A percentile compares a stretch with the other conserved stretches of the same genome.
phyloP scores from a whole-genome alignment of 495 filamentous ascomycete species.

The Penicillium nucicola region DNA sequence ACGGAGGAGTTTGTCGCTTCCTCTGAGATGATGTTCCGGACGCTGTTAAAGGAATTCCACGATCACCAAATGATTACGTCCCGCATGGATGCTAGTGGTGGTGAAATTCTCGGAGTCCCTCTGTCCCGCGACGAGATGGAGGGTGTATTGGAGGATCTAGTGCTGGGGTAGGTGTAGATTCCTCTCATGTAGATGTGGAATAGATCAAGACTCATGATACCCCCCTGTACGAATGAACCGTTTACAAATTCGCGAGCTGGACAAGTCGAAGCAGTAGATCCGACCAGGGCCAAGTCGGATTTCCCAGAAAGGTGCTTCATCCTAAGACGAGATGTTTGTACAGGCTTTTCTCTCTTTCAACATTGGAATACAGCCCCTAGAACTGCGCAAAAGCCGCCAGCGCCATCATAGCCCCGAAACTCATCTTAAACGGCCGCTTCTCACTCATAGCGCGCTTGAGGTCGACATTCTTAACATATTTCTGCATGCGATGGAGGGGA shows the following conservation, averaged over 20 bases:
- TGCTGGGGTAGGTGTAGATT: slow-evolving; percentile 32
- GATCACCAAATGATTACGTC: slow-evolving; percentile 96
- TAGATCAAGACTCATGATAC: slow-evolving; percentile 31
- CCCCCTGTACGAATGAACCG: slow-evolving; percentile 26
- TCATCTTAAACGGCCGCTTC: slow-evolving; percentile 73
- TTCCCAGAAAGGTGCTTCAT: neutral
- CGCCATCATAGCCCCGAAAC: slow-evolving; percentile 73
- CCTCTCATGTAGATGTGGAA: slow-evolving; percentile 2
- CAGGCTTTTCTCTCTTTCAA: slow-evolving; percentile 2
- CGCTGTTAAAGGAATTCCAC: slow-evolving; percentile 93
- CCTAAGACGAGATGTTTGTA: slow-evolving; percentile 8
- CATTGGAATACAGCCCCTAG: slow-evolving; percentile 8
- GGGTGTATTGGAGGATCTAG: slow-evolving; percentile 80
- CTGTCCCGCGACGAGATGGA: slow-evolving; percentile 88
- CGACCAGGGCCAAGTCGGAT: neutral
- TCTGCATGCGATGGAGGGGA: slow-evolving; percentile 56
- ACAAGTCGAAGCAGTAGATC: too few relatives aligned
- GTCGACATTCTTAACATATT: slow-evolving; percentile 55
- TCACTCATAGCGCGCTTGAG: slow-evolving; percentile 58
- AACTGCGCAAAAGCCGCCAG: slow-evolving; percentile 68
- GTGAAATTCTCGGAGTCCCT: slow-evolving; percentile 81
- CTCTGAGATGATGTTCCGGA: slow-evolving; percentile 92
- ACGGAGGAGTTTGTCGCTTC: slow-evolving; percentile 96
- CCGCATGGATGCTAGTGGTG: slow-evolving; percentile 77
- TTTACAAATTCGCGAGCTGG: slow-evolving; percentile 1